Conservation (phyloP, 2,329 filamentous ascomycete species). For the Geosmithia putterillii region DNA sequence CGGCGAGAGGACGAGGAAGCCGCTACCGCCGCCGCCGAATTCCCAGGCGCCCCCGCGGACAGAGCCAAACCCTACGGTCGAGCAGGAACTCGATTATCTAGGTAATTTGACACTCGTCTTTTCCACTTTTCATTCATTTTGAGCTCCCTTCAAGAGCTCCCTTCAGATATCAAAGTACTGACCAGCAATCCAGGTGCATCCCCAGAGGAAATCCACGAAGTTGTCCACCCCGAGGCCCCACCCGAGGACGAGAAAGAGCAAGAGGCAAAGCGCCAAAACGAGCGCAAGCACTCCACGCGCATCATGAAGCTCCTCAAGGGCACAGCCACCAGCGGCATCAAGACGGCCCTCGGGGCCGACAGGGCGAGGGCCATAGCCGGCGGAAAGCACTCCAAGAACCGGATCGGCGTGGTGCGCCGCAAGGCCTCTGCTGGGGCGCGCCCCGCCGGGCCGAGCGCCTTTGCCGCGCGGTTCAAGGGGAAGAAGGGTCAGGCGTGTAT, state of each 20-base stretch:
- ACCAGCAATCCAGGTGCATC: slow-evolving; percentile 26
- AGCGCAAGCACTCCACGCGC: slow-evolving; percentile 15
- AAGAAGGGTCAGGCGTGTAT: slow-evolving; percentile 64
- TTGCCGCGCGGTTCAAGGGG: slow-evolving; percentile 58
- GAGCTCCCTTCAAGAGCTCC: slow-evolving; percentile 8
- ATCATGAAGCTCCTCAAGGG: slow-evolving; percentile 55
- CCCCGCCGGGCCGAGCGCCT: slow-evolving; percentile 56
- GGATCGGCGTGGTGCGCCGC: slow-evolving; percentile 56
- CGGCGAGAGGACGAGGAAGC: slow-evolving; percentile 70
- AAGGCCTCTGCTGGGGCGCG: slow-evolving; percentile 11
- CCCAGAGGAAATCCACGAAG: slow-evolving; percentile 13
- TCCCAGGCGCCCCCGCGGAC: slow-evolving; percentile 21
- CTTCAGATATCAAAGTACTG: too few relatives aligned
- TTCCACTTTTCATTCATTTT: too few relatives aligned
- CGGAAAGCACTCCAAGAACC: slow-evolving; percentile 50
- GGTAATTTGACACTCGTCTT: slow-evolving; percentile 12
- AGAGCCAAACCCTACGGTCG: slow-evolving; percentile 30
- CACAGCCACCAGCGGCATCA: slow-evolving; percentile 59
- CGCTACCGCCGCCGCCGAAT: slow-evolving; percentile 48
- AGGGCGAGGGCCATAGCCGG: slow-evolving; percentile 52
- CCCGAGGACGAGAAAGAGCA: slow-evolving; percentile 16
- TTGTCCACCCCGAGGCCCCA: background rate
- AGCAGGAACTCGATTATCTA: slow-evolving; percentile 19
- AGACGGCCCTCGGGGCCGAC: slow-evolving; percentile 60
- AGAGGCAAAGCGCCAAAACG: slow-evolving; percentile 8